Percentiles rank a stretch among this genome's conserved stretches.
Evolutionary conservation across 805 yeast species (phyloP).

Genomic region (Cyberlindnera meyerae): DNA sequence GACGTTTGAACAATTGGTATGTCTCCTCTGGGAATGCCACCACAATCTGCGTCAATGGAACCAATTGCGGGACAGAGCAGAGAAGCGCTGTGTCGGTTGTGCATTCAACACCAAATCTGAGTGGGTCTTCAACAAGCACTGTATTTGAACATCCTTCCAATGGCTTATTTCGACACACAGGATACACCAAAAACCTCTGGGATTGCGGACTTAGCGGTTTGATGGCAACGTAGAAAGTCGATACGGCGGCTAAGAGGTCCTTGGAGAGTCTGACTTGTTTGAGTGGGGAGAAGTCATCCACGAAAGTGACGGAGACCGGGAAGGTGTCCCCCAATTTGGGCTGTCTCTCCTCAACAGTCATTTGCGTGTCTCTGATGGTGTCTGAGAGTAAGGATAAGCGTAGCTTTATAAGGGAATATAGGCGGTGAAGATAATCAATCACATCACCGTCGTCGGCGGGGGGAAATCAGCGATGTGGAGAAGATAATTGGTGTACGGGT

Average conservation of each 20-base stretch:
- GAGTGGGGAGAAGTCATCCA: slow-evolving; percentile 6
- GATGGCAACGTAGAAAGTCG: slow-evolving; percentile 11
- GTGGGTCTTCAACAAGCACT: slow-evolving; percentile 7
- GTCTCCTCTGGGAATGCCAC: slow-evolving; percentile 20
- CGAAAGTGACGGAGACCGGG: slow-evolving; percentile 7
- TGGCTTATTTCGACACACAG: not conserved
- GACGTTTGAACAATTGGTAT: slow-evolving; percentile 16
- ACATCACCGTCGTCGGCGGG: no score
- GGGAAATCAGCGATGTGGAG: no score
- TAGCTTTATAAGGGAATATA: no score
- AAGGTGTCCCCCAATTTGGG: not conserved
- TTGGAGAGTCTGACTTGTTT: slow-evolving; percentile 5
- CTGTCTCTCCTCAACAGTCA: no score
- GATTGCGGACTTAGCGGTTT: slow-evolving; percentile 17
- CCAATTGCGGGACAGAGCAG: slow-evolving; percentile 11
- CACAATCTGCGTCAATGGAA: slow-evolving; percentile 16
- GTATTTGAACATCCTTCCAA: slow-evolving; percentile 4
- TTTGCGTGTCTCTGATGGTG: no score
- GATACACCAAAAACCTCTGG: slow-evolving; percentile 13
- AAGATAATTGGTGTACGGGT: not conserved
- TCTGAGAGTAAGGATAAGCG: no score
- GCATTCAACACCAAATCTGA: slow-evolving; percentile 16
- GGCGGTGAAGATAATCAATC: not conserved
- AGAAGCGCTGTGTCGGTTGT: slow-evolving; percentile 20
- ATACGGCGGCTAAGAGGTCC: slow-evolving; percentile 3